Percentiles rank a stretch among this genome's conserved stretches.
phyloP scores from a whole-genome alignment of 2,329 filamentous ascomycete species.

The Colletotrichum incanum region DNA sequence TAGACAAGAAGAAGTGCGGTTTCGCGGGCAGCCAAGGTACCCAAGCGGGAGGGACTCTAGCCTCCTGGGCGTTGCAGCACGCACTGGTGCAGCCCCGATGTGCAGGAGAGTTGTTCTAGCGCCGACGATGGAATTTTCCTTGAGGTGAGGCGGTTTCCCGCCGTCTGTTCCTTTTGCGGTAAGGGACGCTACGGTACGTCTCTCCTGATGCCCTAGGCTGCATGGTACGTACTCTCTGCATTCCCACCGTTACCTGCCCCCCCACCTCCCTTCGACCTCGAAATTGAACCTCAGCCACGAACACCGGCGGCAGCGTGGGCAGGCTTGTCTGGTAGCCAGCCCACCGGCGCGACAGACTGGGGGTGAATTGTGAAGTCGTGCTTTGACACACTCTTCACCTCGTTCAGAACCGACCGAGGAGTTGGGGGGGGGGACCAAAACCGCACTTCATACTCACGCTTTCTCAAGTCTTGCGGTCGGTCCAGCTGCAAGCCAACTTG shows the following conservation, averaged over 20 bases:
- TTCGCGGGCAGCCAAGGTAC: neutral
- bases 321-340: neutral
- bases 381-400: neutral
- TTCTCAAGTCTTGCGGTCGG: neutral
- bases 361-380: neutral
- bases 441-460: neutral
- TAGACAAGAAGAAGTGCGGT: neutral
- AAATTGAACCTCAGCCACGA: neutral
- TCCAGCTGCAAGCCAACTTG: neutral
- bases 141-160: slow-evolving; percentile 16
- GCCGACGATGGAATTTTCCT: slow-evolving; percentile 39
- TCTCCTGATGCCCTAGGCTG: neutral
- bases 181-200: neutral
- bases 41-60: neutral
- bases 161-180: neutral
- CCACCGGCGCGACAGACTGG: neutral
- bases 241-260: neutral
- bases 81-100: slow-evolving; percentile 14
- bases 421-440: neutral
- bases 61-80: neutral
- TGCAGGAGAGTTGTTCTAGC: slow-evolving; percentile 39
- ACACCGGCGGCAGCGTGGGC: neutral
- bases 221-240: neutral
- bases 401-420: neutral
- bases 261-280: neutral